These are phyloP conservation scores for Penicillium sp. DNA, from an alignment of 2,329 filamentous ascomycete species.

Conservation along the genomic window DNA sequence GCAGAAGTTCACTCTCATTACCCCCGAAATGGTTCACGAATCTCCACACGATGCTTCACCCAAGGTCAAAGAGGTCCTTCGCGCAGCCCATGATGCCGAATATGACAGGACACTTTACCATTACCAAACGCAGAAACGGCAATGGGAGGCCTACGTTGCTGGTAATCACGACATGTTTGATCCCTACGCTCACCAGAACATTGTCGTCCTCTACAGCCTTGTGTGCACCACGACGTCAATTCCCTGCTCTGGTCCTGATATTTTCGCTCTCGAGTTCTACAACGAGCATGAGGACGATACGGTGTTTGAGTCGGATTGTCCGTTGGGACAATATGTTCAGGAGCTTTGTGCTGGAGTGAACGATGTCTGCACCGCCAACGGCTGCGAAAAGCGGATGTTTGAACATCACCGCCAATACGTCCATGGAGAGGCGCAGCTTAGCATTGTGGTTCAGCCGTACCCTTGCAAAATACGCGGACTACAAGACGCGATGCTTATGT, in stretches of 20 bases:
- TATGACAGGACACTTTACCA: slow-evolving; percentile 93
- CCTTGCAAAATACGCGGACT: slow-evolving; percentile 63
- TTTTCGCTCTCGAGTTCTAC: slow-evolving; percentile 91
- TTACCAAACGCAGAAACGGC: slow-evolving; percentile 88
- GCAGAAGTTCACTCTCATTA: slow-evolving; percentile 83
- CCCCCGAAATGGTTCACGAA: slow-evolving; percentile 90
- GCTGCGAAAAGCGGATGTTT: slow-evolving; percentile 83
- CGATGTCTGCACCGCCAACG: slow-evolving; percentile 75
- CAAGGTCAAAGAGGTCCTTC: slow-evolving; percentile 88
- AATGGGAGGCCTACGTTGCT: slow-evolving; percentile 94
- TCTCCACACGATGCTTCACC: slow-evolving; percentile 75
- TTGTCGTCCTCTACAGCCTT: slow-evolving; percentile 88
- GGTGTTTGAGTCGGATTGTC: slow-evolving; percentile 79
- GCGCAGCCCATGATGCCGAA: slow-evolving; percentile 93
- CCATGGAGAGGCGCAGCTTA: slow-evolving; percentile 90
- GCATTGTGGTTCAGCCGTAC: slow-evolving; percentile 79
- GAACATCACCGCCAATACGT: slow-evolving; percentile 97
- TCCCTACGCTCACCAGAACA: slow-evolving; percentile 92
- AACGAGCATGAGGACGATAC: slow-evolving; percentile 69
- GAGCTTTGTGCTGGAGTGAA: slow-evolving; percentile 76
- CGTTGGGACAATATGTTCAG: slow-evolving; percentile 91
- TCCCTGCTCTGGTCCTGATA: slow-evolving; percentile 83
- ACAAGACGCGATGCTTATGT: slow-evolving; percentile 85
- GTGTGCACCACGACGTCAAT: slow-evolving; percentile 93
- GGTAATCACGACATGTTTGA: slow-evolving; percentile 88